Evolutionary conservation across 2,329 filamentous ascomycete species (phyloP).

Genomic region (Paramyrothecium sp.): DNA sequence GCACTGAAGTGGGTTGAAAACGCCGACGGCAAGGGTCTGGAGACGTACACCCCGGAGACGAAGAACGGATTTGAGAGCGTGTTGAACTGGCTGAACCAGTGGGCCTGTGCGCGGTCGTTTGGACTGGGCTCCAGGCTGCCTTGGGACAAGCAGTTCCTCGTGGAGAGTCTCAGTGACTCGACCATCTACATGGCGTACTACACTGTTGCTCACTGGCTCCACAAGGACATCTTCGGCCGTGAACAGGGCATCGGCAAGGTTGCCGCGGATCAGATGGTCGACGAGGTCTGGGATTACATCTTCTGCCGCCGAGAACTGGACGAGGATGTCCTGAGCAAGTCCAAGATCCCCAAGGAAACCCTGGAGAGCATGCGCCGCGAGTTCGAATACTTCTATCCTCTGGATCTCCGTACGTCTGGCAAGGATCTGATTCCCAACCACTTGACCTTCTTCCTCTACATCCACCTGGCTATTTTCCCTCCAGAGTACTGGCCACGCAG

Average conservation of each 20-base stretch:
- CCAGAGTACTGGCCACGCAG: constrained; percentile 84
- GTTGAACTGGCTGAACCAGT: constrained; percentile 89
- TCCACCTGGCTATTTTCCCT: constrained; percentile 86
- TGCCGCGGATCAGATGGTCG: constrained; percentile 81
- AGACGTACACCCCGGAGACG: constrained; percentile 77
- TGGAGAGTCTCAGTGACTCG: constrained; percentile 88
- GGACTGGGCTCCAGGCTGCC: constrained; percentile 92
- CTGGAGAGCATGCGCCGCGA: constrained; percentile 82
- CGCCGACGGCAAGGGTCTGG: constrained; percentile 64
- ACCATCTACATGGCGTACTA: constrained; percentile 91
- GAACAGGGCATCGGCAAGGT: constrained; percentile 68
- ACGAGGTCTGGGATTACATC: constrained; percentile 95
- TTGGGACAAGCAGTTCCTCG: constrained; percentile 88
- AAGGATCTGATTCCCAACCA: constrained; percentile 95
- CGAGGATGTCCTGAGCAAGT: constrained; percentile 62
- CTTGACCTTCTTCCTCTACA: constrained; percentile 93
- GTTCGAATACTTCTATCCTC: constrained; percentile 96
- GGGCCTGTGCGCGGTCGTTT: constrained; percentile 90
- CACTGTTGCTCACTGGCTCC: constrained; percentile 65
- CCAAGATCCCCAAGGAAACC: constrained; percentile 70
- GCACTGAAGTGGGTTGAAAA: constrained; percentile 72
- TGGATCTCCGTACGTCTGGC: constrained; percentile 83
- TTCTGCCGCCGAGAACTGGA: constrained; percentile 74
- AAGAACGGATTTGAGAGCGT: constrained; percentile 81
- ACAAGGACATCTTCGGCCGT: constrained; percentile 83